Percentiles rank a stretch among this genome's conserved stretches.
phyloP scores from a whole-genome alignment of 176 grass and related monocot genomes.

The Carex myosuroides region DNA sequence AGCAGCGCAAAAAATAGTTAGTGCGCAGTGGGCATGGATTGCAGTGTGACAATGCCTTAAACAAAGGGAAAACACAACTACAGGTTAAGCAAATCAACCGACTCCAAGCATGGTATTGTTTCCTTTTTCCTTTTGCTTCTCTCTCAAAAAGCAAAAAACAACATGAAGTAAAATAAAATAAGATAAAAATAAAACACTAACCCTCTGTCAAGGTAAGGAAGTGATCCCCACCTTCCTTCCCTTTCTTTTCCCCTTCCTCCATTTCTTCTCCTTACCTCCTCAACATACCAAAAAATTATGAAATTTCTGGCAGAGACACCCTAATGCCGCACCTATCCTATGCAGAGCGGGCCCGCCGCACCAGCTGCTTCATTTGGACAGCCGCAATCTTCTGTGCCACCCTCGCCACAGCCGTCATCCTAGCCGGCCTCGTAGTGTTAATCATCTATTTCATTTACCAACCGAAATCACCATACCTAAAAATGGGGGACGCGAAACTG shows the following conservation, averaged over 20 bases:
- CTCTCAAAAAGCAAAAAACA: constrained; percentile 15
- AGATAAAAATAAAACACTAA: constrained; percentile 9
- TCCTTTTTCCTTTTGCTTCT: constrained; percentile 9
- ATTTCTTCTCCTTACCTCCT: constrained; percentile 3
- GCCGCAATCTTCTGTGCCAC: constrained; percentile 36
- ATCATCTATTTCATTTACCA: constrained; percentile 38
- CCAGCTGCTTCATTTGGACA: constrained; percentile 27
- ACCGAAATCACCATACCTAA: constrained; percentile 40
- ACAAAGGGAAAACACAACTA: constrained; percentile 4
- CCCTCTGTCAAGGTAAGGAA: constrained; percentile 24
- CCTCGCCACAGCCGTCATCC: constrained; percentile 35
- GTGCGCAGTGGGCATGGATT: neutral
- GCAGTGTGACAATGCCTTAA: neutral
- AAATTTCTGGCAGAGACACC: neutral
- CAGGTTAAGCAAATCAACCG: constrained; percentile 13
- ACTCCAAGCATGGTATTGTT: constrained; percentile 17
- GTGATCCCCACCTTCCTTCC: constrained; percentile 1
- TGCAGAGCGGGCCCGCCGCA: neutral
- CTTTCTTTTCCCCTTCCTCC: constrained; percentile 4
- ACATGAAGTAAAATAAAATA: constrained; percentile 9
- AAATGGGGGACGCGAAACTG: constrained; percentile 29
- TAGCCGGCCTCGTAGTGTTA: constrained; percentile 27
- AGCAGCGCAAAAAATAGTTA: neutral
- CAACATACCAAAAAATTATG: neutral
- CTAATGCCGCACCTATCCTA: neutral